Evolutionary conservation across 148 eudicot species (phyloP), one percentile per base, ranked within the genome.

Genomic region (Pouteria glomerata): DNA sequence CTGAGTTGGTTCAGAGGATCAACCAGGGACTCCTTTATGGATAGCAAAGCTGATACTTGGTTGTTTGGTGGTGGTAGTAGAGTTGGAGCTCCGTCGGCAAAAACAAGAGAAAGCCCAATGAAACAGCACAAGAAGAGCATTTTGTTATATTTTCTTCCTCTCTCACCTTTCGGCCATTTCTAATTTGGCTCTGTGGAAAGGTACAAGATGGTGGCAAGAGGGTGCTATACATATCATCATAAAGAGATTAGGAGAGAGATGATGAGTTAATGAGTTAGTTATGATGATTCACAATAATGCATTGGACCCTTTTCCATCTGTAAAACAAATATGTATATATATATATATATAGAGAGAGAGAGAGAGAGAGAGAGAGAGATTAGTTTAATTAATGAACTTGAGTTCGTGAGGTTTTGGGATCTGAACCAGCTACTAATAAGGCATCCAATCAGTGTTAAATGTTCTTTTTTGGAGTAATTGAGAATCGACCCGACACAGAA

Each of bases 401-500:
- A 63, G 76, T 60, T 79, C 81, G 75, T 85, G 88, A 74, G 85
- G 69, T 84, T 77, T 79, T 62, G 85, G 86, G 86, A 77, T 39
- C 62, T 71, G 81, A 30, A 83, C 65, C 67, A 80, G 83, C 82
- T 77, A 77, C 48, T 63, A 68, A 77, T 74, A 70, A 23, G 41
- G 64, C 47, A 70, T 59, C 66, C 63, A 80, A 57, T 77, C 76
- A 63, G 73, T 75, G 85, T 74, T 42, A 74, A 68, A 59, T n/a
- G n/a, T n/a, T n/a, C n/a, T n/a, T n/a, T 48, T 87, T 83, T 83
- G 93, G 84, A 80, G 42, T 80, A 80, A 79, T 81, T 78, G 81
- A 67, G 80, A 72, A 70, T 70, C 62, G 26, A 42, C 75, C 90
- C 85, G 89, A 90, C 98, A 93, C 66, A 53, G 85, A 87, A 90